Percentiles rank a stretch among this genome's conserved stretches.
phyloP scores from a whole-genome alignment of 2,329 filamentous ascomycete species.

The Epichloe bromicola region DNA sequence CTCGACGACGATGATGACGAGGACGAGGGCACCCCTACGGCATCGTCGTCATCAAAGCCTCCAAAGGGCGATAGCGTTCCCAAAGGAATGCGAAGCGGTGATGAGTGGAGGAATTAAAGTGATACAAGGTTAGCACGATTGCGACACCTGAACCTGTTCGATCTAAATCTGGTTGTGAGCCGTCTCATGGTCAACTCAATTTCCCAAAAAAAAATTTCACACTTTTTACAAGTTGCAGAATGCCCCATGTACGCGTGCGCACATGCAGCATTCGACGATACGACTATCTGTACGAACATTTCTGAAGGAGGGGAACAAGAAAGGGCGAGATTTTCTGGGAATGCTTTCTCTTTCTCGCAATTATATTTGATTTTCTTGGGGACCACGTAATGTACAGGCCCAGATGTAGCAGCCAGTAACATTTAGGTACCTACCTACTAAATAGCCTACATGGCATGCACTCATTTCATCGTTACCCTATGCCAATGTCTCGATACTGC shows the following conservation, averaged over 20 bases:
- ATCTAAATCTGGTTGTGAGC: too few relatives aligned
- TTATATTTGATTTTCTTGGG: not conserved
- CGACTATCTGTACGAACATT: not conserved
- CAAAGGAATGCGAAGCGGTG: conserved; percentile 29
- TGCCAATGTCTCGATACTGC: not conserved
- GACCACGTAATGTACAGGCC: not conserved
- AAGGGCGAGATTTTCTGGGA: not conserved
- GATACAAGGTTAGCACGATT: not conserved
- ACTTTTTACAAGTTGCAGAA: not conserved
- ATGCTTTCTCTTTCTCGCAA: not conserved
- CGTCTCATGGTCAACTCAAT: not conserved
- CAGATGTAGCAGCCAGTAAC: not conserved
- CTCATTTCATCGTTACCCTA: too few relatives aligned
- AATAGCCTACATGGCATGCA: too few relatives aligned
- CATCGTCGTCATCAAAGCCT: conserved; percentile 13
- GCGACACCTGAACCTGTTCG: too few relatives aligned
- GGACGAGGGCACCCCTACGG: conserved; percentile 16
- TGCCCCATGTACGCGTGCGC: not conserved
- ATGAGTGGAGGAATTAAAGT: conserved; percentile 32
- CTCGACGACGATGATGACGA: conserved; percentile 39
- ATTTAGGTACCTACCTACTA: not conserved
- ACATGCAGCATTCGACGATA: not conserved
- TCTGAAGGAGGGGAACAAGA: not conserved
- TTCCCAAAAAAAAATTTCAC: too few relatives aligned
- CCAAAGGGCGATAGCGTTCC: conserved; percentile 17